phyloP scores from a whole-genome alignment of 73 alveolate species.

The Paramecium biaurelia region DNA sequence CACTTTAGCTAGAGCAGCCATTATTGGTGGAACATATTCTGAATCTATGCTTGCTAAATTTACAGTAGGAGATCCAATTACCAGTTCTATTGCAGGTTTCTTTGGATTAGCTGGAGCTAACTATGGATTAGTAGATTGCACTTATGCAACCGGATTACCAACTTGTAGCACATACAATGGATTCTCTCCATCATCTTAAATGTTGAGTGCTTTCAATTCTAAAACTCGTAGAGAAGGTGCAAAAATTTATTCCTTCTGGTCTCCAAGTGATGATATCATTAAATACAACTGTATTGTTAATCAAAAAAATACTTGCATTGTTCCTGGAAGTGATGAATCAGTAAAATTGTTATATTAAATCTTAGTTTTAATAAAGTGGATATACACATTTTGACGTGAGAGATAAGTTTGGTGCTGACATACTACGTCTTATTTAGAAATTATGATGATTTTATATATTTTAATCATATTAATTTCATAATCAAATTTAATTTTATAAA shows the following conservation, averaged over 20 bases:
- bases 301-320: constrained; percentile 32
- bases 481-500: too few species aligned
- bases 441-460: not conserved
- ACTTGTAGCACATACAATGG: constrained; percentile 42
- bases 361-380: not conserved
- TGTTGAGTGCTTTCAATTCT: not conserved
- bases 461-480: not conserved
- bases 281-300: constrained; percentile 30
- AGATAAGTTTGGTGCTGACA: constrained; percentile 26
- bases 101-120: constrained; percentile 72
- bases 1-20: constrained; percentile 55
- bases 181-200: constrained; percentile 41
- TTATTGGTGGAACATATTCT: constrained; percentile 16
- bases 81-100: constrained; percentile 62
- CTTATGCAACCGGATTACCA: constrained; percentile 50
- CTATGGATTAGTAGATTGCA: constrained; percentile 63
- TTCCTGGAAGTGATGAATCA: constrained; percentile 52
- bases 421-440: not conserved
- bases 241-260: constrained; percentile 40
- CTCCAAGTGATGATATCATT: constrained; percentile 43
- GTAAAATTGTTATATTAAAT: not conserved
- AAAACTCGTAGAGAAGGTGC: constrained; percentile 2
- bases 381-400: constrained; percentile 41
- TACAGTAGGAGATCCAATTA: constrained; percentile 59
- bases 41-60: not conserved